Evolutionary conservation across 2,329 filamentous ascomycete species (phyloP).

Genomic region (Talaromyces sp.): DNA sequence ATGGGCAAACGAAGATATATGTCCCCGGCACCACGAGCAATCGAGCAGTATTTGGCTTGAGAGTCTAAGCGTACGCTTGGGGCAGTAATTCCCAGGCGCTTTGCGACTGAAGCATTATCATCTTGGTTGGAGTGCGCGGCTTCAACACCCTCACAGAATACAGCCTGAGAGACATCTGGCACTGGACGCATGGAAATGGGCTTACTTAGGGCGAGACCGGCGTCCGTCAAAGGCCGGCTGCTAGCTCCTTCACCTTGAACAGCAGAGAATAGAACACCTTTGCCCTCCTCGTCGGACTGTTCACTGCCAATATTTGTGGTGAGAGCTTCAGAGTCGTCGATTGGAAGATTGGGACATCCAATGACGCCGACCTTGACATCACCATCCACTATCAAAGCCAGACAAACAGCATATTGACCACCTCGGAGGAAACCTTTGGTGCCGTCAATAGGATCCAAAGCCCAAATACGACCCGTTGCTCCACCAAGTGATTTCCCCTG

Average conservation of each 20-base stretch:
- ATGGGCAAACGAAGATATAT: slow-evolving; percentile 89
- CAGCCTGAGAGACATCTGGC: slow-evolving; percentile 69
- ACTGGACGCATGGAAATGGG: slow-evolving; percentile 76
- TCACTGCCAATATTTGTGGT: slow-evolving; percentile 69
- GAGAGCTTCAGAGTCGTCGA: slow-evolving; percentile 72
- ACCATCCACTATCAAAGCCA: slow-evolving; percentile 87
- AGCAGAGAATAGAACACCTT: slow-evolving; percentile 84
- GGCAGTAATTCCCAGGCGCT: slow-evolving; percentile 78
- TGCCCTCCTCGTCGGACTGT: slow-evolving; percentile 68
- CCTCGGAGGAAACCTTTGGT: slow-evolving; percentile 96
- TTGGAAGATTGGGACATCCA: slow-evolving; percentile 89
- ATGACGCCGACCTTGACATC: slow-evolving; percentile 92
- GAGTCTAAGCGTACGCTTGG: slow-evolving; percentile 95
- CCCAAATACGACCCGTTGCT: slow-evolving; percentile 68
- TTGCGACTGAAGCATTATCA: slow-evolving; percentile 80
- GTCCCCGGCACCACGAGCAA: slow-evolving; percentile 89
- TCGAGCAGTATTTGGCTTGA: slow-evolving; percentile 95
- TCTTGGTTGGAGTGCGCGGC: slow-evolving; percentile 85
- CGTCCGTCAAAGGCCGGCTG: slow-evolving; percentile 67
- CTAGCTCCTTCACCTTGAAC: slow-evolving; percentile 73
- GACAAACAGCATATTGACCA: slow-evolving; percentile 93
- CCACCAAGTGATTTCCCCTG: slow-evolving; percentile 47
- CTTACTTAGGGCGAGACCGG: slow-evolving; percentile 47
- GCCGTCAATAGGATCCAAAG: slow-evolving; percentile 94
- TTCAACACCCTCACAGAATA: slow-evolving; percentile 96